These are phyloP conservation scores for Ceratobasidium sp. DNA, from an alignment of 1,284 basidiomycete genomes.

Conservation along the genomic window DNA sequence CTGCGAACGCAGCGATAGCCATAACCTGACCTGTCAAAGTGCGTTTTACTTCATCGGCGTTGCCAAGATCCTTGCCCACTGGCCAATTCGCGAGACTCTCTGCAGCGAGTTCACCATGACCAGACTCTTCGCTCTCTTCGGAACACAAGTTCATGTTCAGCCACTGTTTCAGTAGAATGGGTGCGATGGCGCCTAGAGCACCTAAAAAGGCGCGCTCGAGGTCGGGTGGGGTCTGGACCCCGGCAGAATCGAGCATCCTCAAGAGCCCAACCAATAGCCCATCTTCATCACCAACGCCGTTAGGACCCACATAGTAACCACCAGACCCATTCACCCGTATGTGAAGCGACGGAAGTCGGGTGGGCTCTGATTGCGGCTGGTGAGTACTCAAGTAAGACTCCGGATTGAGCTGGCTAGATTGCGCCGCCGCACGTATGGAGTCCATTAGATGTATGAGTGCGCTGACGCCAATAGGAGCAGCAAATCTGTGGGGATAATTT, in stretches of 20 bases:
- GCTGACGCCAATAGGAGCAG: background rate
- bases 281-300: background rate
- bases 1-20: too few species aligned
- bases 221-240: background rate
- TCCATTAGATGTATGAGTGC: background rate
- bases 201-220: background rate
- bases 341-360: background rate
- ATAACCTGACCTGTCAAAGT: too few species aligned
- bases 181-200: background rate
- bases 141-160: too few species aligned
- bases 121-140: too few species aligned
- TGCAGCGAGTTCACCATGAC: too few species aligned
- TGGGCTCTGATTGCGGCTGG: background rate
- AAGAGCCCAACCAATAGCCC: background rate
- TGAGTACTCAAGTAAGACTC: conserved; percentile 9
- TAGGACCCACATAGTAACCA: background rate
- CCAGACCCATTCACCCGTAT: too few species aligned
- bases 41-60: too few species aligned
- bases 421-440: background rate
- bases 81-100: too few species aligned
- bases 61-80: too few species aligned
- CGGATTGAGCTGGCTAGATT: background rate
- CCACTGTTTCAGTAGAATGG: too few species aligned
- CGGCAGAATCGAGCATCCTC: background rate
- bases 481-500: background rate